Evolutionary conservation across 306 rosid genomes (phyloP).

Genomic region (Fragaria ananassa): DNA sequence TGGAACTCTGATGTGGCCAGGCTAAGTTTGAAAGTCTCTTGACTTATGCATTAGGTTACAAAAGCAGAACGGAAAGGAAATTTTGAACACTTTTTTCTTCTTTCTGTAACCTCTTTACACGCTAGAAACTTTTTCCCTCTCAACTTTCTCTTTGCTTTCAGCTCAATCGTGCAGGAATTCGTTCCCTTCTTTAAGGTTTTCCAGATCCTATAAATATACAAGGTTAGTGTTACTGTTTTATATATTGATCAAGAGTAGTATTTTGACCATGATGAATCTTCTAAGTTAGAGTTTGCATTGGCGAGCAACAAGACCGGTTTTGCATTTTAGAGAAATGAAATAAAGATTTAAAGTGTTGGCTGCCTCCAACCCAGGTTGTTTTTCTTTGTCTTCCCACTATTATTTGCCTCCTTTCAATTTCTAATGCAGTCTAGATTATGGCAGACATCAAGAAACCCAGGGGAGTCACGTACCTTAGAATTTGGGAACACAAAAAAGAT

Average conservation of each 20-base stretch:
- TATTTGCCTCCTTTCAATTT: constrained; percentile 40
- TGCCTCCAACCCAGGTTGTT: constrained; percentile 36
- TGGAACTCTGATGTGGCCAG: not conserved
- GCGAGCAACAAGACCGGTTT: not conserved
- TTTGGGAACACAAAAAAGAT: constrained; percentile 22
- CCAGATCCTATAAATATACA: not conserved
- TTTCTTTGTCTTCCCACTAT: constrained; percentile 51
- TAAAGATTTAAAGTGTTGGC: constrained; percentile 21
- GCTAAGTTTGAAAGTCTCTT: constrained; percentile 7
- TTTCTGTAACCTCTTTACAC: constrained; percentile 14
- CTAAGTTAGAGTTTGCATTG: not conserved
- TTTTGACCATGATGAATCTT: not conserved
- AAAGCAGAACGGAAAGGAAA: constrained; percentile 11
- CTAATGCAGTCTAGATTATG: constrained; percentile 42
- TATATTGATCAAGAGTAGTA: not conserved
- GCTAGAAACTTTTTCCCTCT: constrained; percentile 13
- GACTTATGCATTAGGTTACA: not conserved
- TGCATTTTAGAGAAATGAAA: not conserved
- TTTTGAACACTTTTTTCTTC: not conserved
- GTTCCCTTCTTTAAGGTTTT: not conserved
- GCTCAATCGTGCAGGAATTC: not conserved
- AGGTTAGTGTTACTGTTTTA: not conserved
- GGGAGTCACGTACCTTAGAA: constrained; percentile 31
- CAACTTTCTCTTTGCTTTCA: not conserved
- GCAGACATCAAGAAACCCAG: constrained; percentile 45